Percentiles rank a stretch among this genome's conserved stretches.
These are phyloP conservation scores for Arthrobotrys sinensis DNA, from an alignment of 2,329 filamentous ascomycete genomes.

Conservation along the genomic window DNA sequence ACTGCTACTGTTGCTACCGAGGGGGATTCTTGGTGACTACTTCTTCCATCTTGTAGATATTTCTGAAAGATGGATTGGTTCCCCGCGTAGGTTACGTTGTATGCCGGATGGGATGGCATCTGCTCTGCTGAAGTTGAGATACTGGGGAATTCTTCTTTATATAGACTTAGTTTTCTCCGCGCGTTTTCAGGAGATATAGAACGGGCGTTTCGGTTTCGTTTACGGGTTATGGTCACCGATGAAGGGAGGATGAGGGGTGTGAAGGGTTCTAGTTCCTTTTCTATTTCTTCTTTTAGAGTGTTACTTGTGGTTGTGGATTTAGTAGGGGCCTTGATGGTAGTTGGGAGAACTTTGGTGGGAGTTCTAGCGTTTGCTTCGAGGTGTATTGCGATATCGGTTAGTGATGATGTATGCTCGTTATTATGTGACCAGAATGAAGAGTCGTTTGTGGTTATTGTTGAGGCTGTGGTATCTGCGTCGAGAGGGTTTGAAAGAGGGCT, in stretches of 20 bases:
- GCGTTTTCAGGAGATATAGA: slow-evolving; percentile 7
- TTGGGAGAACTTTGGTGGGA: background rate
- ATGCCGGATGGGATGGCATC: slow-evolving; percentile 37
- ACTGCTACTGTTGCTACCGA: too few relatives aligned
- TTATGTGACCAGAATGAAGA: slow-evolving; percentile 22
- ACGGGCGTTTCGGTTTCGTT: background rate
- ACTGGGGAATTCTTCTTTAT: slow-evolving; percentile 11
- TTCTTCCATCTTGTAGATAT: background rate
- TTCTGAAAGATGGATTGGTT: too few relatives aligned
- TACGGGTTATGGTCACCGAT: slow-evolving; percentile 16
- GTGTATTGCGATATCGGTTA: slow-evolving; percentile 14
- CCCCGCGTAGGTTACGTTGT: background rate
- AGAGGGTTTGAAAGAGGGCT: background rate
- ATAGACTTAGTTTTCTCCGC: background rate
- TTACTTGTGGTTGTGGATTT: too few relatives aligned
- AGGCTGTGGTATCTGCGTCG: background rate
- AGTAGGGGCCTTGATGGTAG: background rate
- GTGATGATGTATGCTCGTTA: background rate
- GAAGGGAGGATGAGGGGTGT: background rate
- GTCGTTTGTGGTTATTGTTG: background rate
- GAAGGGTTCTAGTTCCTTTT: background rate
- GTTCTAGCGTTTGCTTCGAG: slow-evolving; percentile 1
- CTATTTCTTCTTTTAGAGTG: background rate
- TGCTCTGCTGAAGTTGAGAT: slow-evolving; percentile 10
- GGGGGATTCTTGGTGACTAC: background rate